Base-by-base conservation (phyloP, 768 basidiomycete genomes). In the Symmetrospora coprosmae region DNA sequence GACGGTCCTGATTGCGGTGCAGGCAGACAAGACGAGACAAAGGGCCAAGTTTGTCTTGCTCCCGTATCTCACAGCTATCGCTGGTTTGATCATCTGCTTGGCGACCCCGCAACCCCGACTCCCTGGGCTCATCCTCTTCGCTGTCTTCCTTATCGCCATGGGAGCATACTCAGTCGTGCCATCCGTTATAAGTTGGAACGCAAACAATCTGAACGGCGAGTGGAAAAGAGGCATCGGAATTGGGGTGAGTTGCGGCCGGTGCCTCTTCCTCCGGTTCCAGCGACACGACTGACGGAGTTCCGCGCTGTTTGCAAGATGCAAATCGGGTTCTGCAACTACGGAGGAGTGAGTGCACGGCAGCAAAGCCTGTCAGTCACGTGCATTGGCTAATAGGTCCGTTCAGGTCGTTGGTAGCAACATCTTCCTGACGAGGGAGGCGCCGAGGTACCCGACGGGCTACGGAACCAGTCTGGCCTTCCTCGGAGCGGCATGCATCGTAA, bases 371-470 rank as follows among this genome's bases (percentile, higher is more conserved):
- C n/a, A n/a, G n/a, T n/a, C n/a, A n/a, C n/a, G n/a, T n/a, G n/a
- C n/a, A n/a, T n/a, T n/a, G n/a, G n/a, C n/a, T n/a, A 53, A 59
- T 19, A 66, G 66, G n/a, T 68, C 63, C 28, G 60, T 66, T 60
- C 67, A 66, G 49, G 66, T 66, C 37, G 47, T 70, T 47, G 66
- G 68, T 33, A 61, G 41, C 11, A 68, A 70, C 62, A 65, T 67
- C 53, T 67, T 49, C 38, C 35, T 43, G 19, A 34, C 50, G 23
- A 31, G 19, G 19, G 11, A 38, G 21, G 13, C 23, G 60, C 66
- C 69, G 27, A 40, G 68, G 2, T 70, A 69, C 50, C 65, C 66
- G 4, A 59, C 65, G 14, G 69, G 69, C 13, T 70, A 69, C 50
- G 69, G 69, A 7, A 48, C 61, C 25, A 66, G 65, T 25, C 62